A percentile compares a stretch with the other conserved stretches of the same genome.
These are phyloP conservation scores for Plenodomus biglobosus DNA, from an alignment of 2,329 filamentous ascomycete species.

Conservation along the genomic window DNA sequence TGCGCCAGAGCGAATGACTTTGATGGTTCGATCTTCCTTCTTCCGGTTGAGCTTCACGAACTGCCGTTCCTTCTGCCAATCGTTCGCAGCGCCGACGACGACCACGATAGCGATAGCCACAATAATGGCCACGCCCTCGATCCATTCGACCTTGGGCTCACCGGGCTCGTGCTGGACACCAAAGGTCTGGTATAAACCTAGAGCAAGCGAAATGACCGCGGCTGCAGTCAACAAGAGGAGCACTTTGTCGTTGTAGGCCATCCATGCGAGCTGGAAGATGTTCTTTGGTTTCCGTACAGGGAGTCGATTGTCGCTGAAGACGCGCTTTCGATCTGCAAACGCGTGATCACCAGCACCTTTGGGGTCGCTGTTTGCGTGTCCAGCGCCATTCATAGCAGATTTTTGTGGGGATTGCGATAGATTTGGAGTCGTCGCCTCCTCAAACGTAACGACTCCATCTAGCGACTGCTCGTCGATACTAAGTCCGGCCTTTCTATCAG, in stretches of 20 bases:
- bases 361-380: constrained; percentile 23
- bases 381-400: constrained; percentile 11
- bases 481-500: constrained; percentile 65
- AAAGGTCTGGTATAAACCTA: constrained; percentile 74
- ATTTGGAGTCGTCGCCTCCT: constrained; percentile 56
- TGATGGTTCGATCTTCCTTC: constrained; percentile 74
- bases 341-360: constrained; percentile 30
- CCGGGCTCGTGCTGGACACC: constrained; percentile 57
- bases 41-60: constrained; percentile 80
- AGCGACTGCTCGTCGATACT: constrained; percentile 68
- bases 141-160: constrained; percentile 69
- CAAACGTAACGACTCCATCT: constrained; percentile 67
- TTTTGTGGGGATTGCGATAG: constrained; percentile 22
- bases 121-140: constrained; percentile 78
- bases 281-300: constrained; percentile 70
- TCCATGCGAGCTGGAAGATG: constrained; percentile 73
- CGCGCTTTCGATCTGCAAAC: constrained; percentile 66
- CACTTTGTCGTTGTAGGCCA: constrained; percentile 81
- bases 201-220: constrained; percentile 70
- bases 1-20: constrained; percentile 73
- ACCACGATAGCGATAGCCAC: constrained; percentile 76
- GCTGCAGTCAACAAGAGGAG: constrained; percentile 57
- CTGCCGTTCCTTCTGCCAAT: constrained; percentile 80
- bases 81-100: constrained; percentile 73
- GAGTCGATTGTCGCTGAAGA: constrained; percentile 70